These are phyloP conservation scores for Syncephalastrum contaminatum DNA, from an alignment of 371 early-diverging fungal genomes.

Conservation along the genomic window DNA sequence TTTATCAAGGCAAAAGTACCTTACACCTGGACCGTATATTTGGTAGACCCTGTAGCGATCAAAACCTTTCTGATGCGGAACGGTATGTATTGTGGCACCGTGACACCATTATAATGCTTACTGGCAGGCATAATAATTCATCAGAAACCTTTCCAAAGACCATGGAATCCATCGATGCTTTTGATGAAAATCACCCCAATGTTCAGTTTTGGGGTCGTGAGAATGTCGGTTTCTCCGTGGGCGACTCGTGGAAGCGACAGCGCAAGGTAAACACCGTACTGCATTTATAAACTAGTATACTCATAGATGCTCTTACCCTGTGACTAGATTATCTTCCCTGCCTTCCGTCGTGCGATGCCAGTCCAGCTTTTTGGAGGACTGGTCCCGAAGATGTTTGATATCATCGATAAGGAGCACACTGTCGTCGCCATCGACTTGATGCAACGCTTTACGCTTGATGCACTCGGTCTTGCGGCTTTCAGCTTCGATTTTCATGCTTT, in stretches of 20 bases:
- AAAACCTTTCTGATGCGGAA: too few relatives aligned
- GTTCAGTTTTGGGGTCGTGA: constrained; percentile 17
- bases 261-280: constrained; percentile 19
- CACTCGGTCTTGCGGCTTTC: constrained; percentile 33
- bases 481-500: constrained; percentile 32
- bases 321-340: constrained; percentile 33
- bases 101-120: too few relatives aligned
- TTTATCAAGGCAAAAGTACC: too few relatives aligned
- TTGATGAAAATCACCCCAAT: too few relatives aligned
- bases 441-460: constrained; percentile 34
- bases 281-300: too few relatives aligned
- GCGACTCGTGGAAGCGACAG: constrained; percentile 22
- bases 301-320: neutral
- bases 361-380: constrained; percentile 26
- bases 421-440: constrained; percentile 4
- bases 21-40: too few relatives aligned
- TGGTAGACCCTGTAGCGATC: too few relatives aligned
- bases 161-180: too few relatives aligned
- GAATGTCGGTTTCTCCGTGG: constrained; percentile 22
- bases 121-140: too few relatives aligned
- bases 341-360: constrained; percentile 38
- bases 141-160: too few relatives aligned
- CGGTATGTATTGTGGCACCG: too few relatives aligned
- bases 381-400: constrained; percentile 15
- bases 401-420: constrained; percentile 12